Conservation (phyloP, 345 rosid genomes). For the Eucalyptus sp. region DNA sequence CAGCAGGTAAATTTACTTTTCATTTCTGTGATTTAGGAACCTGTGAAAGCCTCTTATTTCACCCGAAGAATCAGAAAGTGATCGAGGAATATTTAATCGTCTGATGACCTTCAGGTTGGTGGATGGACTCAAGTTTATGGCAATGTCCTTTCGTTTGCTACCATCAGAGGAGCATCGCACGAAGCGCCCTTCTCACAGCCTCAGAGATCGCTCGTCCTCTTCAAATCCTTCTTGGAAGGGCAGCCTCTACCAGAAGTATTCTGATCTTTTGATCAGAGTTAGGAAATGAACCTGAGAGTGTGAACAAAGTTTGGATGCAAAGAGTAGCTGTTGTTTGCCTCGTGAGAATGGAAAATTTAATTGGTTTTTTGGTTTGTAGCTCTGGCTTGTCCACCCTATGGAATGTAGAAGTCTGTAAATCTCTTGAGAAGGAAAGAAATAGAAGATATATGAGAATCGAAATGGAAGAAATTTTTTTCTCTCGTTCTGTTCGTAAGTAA, state of each 20-base stretch:
- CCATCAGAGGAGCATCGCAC: slow-evolving; percentile 91
- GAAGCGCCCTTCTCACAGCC: slow-evolving; percentile 98
- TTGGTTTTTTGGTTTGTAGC: not conserved
- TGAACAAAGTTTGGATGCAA: slow-evolving; percentile 10
- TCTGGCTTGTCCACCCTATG: not conserved
- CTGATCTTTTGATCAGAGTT: slow-evolving; percentile 10
- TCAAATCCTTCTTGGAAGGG: slow-evolving; percentile 55
- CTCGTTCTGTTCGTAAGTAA: not conserved
- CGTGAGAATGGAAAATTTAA: slow-evolving; percentile 3
- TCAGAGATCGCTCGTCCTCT: slow-evolving; percentile 80
- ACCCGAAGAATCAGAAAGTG: not conserved
- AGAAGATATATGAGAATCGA: not conserved
- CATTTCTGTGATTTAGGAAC: not conserved
- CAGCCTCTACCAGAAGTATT: slow-evolving; percentile 65
- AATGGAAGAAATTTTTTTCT: not conserved
- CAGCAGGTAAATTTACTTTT: slow-evolving; percentile 46
- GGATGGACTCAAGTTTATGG: slow-evolving; percentile 98
- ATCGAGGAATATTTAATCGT: not conserved
- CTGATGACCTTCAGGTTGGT: slow-evolving; percentile 48
- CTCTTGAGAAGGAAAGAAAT: not conserved
- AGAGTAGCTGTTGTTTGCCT: slow-evolving; percentile 3
- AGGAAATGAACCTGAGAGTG: not conserved
- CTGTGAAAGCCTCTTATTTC: not conserved
- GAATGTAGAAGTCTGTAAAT: not conserved
- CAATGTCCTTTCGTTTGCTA: slow-evolving; percentile 72